These are phyloP conservation scores for Prinsepia uniflora DNA, from an alignment of 306 rosid species.

Conservation along the genomic window DNA sequence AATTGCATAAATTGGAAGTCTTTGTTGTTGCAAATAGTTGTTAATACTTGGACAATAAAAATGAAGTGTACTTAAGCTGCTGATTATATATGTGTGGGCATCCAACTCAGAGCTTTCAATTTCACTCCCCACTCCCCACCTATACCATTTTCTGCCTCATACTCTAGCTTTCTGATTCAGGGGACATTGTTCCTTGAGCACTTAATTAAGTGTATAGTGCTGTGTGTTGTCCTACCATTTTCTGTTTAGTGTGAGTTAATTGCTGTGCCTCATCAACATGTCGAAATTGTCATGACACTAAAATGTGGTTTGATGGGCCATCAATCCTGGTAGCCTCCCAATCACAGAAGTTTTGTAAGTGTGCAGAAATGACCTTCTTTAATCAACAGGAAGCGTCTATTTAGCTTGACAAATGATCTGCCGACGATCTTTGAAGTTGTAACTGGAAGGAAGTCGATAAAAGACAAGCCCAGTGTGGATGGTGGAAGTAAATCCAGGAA, in stretches of 20 bases:
- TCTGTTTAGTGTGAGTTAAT: not conserved
- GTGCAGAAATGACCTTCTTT: not conserved
- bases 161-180: not conserved
- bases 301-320: not conserved
- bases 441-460: constrained; percentile 45
- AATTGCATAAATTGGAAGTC: not conserved
- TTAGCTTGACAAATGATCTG: constrained; percentile 53
- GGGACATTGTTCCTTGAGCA: not conserved
- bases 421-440: constrained; percentile 61
- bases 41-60: not conserved
- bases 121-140: not conserved
- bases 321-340: not conserved
- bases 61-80: not conserved
- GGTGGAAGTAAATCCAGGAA: constrained; percentile 55
- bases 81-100: not conserved
- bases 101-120: not conserved
- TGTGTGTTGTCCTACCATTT: not conserved
- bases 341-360: not conserved
- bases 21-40: not conserved
- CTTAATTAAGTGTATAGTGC: not conserved
- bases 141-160: not conserved
- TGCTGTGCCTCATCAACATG: not conserved
- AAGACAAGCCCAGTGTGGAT: constrained; percentile 47
- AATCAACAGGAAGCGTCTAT: constrained; percentile 49
- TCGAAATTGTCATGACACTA: not conserved